Evolutionary conservation across 2,329 filamentous ascomycete species (phyloP).

Genomic region (Verticillium zaregamsianum): DNA sequence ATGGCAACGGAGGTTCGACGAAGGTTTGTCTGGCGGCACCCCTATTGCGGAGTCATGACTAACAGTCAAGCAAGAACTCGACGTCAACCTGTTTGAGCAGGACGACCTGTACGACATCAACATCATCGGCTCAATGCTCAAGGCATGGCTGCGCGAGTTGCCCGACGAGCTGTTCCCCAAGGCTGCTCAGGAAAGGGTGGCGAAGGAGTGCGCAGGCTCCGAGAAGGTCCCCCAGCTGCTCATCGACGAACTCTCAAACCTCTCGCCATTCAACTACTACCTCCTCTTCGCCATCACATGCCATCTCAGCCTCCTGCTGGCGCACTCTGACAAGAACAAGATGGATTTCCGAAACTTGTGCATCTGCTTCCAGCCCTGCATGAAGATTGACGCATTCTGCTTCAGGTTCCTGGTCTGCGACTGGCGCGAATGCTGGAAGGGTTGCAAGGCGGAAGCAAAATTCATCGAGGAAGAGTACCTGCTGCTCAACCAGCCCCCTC

Average conservation of each 20-base stretch:
- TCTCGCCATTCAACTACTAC: conserved; percentile 98
- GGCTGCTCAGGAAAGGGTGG: conserved; percentile 72
- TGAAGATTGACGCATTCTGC: conserved; percentile 92
- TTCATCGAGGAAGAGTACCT: conserved; percentile 68
- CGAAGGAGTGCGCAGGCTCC: conserved; percentile 73
- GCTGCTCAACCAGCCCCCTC: conserved; percentile 54
- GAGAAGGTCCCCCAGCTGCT: conserved; percentile 80
- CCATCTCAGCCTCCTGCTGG: conserved; percentile 85
- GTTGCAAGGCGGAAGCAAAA: conserved; percentile 83
- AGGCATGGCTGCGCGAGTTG: conserved; percentile 92
- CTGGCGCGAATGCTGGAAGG: conserved; percentile 96
- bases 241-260: conserved; percentile 84
- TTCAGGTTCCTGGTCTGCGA: conserved; percentile 94
- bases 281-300: conserved; percentile 96
- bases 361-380: conserved; percentile 95
- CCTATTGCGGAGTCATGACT: background rate
- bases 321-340: conserved; percentile 92
- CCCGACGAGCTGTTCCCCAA: conserved; percentile 93
- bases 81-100: conserved; percentile 87
- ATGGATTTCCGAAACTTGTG: conserved; percentile 96
- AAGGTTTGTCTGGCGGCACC: conserved; percentile 47
- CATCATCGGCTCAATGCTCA: conserved; percentile 93
- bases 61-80: conserved; percentile 51
- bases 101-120: conserved; percentile 92
- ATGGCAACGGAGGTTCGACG: conserved; percentile 89